phyloP scores from a whole-genome alignment of 148 eudicot species.

The Vaccinium darrowii region DNA sequence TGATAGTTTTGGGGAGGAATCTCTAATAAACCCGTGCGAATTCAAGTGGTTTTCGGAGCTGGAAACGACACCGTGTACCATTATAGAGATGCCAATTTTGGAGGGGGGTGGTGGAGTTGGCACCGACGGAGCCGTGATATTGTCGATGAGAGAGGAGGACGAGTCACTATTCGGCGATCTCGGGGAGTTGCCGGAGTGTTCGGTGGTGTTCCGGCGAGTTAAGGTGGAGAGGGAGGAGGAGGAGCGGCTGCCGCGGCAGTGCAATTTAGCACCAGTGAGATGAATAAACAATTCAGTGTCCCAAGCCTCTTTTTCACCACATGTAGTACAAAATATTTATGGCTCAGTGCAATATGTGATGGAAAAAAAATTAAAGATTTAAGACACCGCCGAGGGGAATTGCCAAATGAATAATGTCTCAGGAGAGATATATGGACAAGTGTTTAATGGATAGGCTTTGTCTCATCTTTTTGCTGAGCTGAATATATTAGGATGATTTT shows the following conservation, averaged over 20 bases:
- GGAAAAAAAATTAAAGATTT: no score
- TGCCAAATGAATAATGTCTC: no score
- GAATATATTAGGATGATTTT: conserved; percentile 3
- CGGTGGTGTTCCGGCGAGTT: conserved; percentile 58
- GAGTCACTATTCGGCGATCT: conserved; percentile 79
- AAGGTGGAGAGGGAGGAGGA: conserved; percentile 24
- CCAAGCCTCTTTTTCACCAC: no score
- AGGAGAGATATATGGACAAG: conserved; percentile 30
- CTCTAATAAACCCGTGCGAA: conserved; percentile 12
- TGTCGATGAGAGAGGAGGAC: conserved; percentile 70
- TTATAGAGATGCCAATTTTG: conserved; percentile 37
- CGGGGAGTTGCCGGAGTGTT: conserved; percentile 88
- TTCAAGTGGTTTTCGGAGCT: conserved; percentile 43
- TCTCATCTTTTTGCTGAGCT: conserved; percentile 12
- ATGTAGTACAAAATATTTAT: no score
- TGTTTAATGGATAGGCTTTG: conserved; percentile 15
- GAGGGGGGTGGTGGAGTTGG: neutral
- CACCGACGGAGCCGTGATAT: conserved; percentile 35
- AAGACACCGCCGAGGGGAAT: no score
- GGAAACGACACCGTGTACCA: conserved; percentile 29
- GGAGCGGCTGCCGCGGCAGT: conserved; percentile 31
- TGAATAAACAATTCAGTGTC: no score
- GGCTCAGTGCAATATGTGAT: no score
- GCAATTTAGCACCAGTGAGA: conserved; percentile 24
- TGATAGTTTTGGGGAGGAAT: conserved; percentile 17